Conservation (phyloP, 2,329 filamentous ascomycete genomes). For the Akanthomyces lecanii region DNA sequence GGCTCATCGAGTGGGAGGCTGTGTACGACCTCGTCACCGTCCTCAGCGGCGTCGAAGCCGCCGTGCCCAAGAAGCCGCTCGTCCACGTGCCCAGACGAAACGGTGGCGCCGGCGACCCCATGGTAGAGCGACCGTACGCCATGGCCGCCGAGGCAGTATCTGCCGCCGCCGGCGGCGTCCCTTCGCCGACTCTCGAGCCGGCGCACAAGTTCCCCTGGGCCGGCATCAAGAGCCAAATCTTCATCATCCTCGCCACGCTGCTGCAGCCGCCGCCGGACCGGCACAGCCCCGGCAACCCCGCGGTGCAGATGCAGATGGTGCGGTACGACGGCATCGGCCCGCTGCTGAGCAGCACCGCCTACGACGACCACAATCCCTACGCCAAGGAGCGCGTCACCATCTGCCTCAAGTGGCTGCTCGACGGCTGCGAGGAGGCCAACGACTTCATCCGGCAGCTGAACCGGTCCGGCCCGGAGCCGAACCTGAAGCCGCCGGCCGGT, state of each 20-base stretch:
- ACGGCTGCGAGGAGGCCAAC: slow-evolving; percentile 69
- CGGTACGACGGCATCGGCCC: slow-evolving; percentile 81
- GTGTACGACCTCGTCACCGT: slow-evolving; percentile 84
- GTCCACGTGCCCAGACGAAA: slow-evolving; percentile 39
- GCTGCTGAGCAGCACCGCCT: slow-evolving; percentile 81
- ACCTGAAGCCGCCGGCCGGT: slow-evolving; percentile 32
- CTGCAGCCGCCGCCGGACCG: slow-evolving; percentile 73
- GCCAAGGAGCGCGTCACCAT: slow-evolving; percentile 88
- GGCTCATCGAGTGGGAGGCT: slow-evolving; percentile 88
- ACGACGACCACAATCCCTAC: slow-evolving; percentile 91
- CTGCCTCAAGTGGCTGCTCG: slow-evolving; percentile 78
- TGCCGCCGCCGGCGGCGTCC: slow-evolving; percentile 33
- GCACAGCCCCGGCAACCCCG: slow-evolving; percentile 59
- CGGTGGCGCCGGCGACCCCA: slow-evolving; percentile 32
- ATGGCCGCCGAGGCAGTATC: slow-evolving; percentile 27
- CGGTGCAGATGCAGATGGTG: slow-evolving; percentile 84
- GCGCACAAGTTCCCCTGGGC: slow-evolving; percentile 62
- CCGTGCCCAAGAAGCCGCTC: slow-evolving; percentile 77
- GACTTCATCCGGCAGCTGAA: slow-evolving; percentile 65
- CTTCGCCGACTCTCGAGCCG: slow-evolving; percentile 49
- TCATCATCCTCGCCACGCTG: slow-evolving; percentile 83
- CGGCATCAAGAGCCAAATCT: slow-evolving; percentile 85
- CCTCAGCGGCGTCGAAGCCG: slow-evolving; percentile 80
- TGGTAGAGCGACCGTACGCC: slow-evolving; percentile 63
- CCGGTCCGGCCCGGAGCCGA: slow-evolving; percentile 38